Evolutionary conservation across 1,139 yeast species (phyloP), one percentile per base, ranked within the genome.

Genomic region (Suhomyces bolitotheri): DNA sequence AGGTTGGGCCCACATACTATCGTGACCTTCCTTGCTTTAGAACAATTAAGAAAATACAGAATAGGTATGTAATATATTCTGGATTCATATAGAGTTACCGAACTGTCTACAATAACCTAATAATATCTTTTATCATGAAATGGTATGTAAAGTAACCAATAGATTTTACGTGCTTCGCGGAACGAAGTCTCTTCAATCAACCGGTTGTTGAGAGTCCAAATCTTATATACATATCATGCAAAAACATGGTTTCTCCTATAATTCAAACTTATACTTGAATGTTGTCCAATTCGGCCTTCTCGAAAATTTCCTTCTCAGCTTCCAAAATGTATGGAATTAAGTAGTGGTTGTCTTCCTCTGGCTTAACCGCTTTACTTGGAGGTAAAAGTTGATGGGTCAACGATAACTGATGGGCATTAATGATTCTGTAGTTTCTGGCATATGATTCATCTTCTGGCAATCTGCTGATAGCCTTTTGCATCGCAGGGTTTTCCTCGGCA

Each of bases 1-100:
- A 78, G 96, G 55, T 69, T 88, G 44, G 96, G 95, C 0, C 96
- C 96, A 20, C 95, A 87, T 50, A 88, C 96, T 0, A 85, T 88
- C 44, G 78, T 88, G 21, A 88, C 95, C 1, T 87, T 88, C 62
- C 63, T 87, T 46, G 94, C 81, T 2, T 73, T 86, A 44, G 95
- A 86, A 57, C 90, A 85, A 58, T 69, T 86, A 50, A 77, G 86
- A 58, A 76, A 76, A 51, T 72, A 59, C 50, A 70, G 58, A 50
- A 46, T 80, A 34, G 86, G 84, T 14, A 67, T 80, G 76, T 53
- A 32, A 34, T 13, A 15, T n/a, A n/a, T n/a, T n/a, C n/a, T n/a
- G n/a, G n/a, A n/a, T n/a, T n/a, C n/a, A n/a, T n/a, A n/a, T n/a
- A n/a, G n/a, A n/a, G n/a, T n/a, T n/a, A n/a, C n/a, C n/a, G n/a